phyloP scores from a whole-genome alignment of 805 yeast genomes.

The Lipomyces mesembrius region DNA sequence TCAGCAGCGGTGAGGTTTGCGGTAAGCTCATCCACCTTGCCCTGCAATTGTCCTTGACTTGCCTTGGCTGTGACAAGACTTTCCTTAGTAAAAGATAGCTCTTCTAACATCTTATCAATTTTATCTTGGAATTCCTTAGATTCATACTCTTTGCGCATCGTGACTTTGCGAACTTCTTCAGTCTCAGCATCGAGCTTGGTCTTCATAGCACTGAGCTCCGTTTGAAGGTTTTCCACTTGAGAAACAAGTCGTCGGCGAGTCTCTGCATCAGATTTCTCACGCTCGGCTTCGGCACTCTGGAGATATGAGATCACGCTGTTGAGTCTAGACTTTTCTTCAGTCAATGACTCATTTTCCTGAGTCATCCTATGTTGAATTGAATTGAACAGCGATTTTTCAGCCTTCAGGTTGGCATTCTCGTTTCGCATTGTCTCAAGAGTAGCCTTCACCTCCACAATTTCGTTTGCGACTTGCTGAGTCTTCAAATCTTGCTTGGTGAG shows the following conservation, averaged over 20 bases:
- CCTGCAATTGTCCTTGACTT: conserved; percentile 49
- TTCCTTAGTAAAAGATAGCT: conserved; percentile 51
- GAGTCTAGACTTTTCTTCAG: conserved; percentile 63
- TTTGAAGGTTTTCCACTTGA: conserved; percentile 57
- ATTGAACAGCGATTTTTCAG: conserved; percentile 60
- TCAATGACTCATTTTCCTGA: conserved; percentile 57
- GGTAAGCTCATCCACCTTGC: conserved; percentile 47
- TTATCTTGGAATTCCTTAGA: conserved; percentile 62
- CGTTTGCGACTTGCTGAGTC: conserved; percentile 56
- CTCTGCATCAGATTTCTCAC: conserved; percentile 58
- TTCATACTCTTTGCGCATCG: conserved; percentile 62
- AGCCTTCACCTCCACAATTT: conserved; percentile 59
- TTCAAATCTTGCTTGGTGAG: conserved; percentile 55
- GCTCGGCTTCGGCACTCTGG: conserved; percentile 64
- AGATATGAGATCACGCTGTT: conserved; percentile 62
- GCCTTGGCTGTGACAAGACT: conserved; percentile 51
- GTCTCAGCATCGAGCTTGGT: conserved; percentile 54
- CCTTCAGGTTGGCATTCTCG: conserved; percentile 54
- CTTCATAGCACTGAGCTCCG: conserved; percentile 52
- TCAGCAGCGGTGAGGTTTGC: conserved; percentile 43
- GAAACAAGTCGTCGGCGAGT: conserved; percentile 55
- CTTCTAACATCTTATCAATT: conserved; percentile 58
- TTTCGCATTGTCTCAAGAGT: conserved; percentile 52
- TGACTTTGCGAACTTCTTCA: conserved; percentile 57
- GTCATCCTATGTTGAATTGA: conserved; percentile 56